phyloP scores from a whole-genome alignment of 441 rosid species.

The Brassica hybrid region DNA sequence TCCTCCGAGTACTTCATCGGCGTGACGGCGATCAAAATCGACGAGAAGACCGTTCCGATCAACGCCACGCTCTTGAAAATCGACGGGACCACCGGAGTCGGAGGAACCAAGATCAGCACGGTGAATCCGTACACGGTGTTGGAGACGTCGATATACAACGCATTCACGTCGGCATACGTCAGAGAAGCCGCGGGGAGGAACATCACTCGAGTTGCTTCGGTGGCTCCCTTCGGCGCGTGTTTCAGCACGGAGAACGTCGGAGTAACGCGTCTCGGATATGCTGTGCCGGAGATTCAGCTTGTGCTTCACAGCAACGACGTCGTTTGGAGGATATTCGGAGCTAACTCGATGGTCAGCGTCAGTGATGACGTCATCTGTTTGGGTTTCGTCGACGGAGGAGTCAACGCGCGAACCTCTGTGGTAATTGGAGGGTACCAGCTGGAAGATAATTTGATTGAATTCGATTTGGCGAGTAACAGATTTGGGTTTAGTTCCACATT shows the following conservation, averaged over 20 bases:
- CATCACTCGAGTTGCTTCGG: conserved; percentile 51
- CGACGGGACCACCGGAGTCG: conserved; percentile 49
- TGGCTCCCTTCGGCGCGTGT: conserved; percentile 66
- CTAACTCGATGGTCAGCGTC: conserved; percentile 73
- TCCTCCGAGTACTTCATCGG: conserved; percentile 68
- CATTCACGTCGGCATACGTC: conserved; percentile 52
- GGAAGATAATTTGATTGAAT: conserved; percentile 63
- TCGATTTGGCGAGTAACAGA: conserved; percentile 67
- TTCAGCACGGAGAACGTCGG: conserved; percentile 48
- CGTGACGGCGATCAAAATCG: conserved; percentile 50
- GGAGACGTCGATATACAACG: conserved; percentile 59
- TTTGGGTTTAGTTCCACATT: conserved; percentile 76
- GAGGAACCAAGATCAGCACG: conserved; percentile 84
- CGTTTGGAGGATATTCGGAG: conserved; percentile 69
- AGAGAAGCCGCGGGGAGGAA: conserved; percentile 42
- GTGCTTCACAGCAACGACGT: conserved; percentile 57
- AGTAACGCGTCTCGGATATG: conserved; percentile 62
- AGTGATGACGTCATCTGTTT: conserved; percentile 58
- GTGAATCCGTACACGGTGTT: conserved; percentile 72
- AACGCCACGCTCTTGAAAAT: conserved; percentile 54
- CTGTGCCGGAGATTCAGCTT: conserved; percentile 64
- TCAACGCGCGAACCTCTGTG: conserved; percentile 57
- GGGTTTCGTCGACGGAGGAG: conserved; percentile 75
- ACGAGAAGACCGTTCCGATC: conserved; percentile 45
- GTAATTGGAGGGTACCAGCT: conserved; percentile 79